A percentile compares a stretch with the other conserved stretches of the same genome.
Conservation (phyloP, 1,284 basidiomycete species). For the Lentinus polychrous region DNA sequence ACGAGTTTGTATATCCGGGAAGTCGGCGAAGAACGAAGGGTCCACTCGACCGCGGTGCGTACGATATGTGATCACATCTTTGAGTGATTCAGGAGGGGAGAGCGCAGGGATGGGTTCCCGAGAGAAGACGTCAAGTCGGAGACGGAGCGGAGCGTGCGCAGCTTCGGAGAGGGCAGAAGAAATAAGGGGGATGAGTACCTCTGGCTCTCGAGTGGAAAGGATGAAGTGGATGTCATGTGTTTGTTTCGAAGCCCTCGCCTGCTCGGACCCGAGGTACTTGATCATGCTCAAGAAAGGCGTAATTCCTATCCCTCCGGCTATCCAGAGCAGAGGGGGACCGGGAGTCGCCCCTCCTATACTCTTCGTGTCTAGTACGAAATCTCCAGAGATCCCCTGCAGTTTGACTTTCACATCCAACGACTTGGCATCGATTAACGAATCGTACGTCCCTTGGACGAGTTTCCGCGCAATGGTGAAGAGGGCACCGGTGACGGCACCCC, state of each 20-base stretch:
- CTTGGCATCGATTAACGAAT: constrained; percentile 31
- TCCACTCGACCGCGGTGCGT: background rate
- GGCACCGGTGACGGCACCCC: constrained; percentile 44
- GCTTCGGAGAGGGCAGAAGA: constrained; percentile 16
- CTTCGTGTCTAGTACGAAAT: constrained; percentile 25
- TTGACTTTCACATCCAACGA: constrained; percentile 23
- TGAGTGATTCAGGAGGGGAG: background rate
- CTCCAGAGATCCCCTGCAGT: constrained; percentile 32
- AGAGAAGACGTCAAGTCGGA: constrained; percentile 4
- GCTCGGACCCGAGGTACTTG: constrained; percentile 19
- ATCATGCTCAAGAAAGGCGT: constrained; percentile 55
- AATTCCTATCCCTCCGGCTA: constrained; percentile 52
- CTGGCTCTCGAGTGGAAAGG: constrained; percentile 43
- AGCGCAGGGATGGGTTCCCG: background rate
- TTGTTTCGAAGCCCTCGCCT: background rate
- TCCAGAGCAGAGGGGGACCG: constrained; percentile 34
- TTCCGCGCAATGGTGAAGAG: constrained; percentile 42
- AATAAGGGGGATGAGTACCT: constrained; percentile 35
- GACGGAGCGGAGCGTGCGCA: background rate
- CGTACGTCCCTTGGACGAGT: constrained; percentile 29
- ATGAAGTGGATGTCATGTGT: constrained; percentile 36
- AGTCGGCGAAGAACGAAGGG: background rate
- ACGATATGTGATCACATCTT: background rate
- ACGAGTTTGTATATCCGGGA: background rate
- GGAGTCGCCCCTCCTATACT: background rate